Conservation (phyloP, 257 asterid genomes). For the Mitragyna speciosa region DNA sequence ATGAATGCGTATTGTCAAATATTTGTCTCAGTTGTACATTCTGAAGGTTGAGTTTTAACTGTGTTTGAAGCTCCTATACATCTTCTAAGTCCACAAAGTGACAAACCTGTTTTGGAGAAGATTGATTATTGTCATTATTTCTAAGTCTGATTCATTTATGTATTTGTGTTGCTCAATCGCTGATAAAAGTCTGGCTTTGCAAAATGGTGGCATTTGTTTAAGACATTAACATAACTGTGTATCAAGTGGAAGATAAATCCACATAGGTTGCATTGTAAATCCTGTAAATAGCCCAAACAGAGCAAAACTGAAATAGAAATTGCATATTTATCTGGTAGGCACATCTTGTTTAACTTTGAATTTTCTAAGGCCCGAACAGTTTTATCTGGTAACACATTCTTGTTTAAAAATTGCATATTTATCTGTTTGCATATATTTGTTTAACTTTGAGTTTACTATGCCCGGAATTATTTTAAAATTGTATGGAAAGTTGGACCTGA, state of each 20-base stretch:
- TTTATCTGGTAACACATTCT: too few relatives aligned
- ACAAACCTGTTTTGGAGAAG: not conserved
- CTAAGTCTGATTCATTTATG: too few relatives aligned
- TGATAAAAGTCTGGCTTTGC: not conserved
- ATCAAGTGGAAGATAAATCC: not conserved
- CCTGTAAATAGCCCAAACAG: not conserved
- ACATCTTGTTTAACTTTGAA: too few relatives aligned
- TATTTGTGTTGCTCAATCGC: too few relatives aligned
- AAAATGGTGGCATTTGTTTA: not conserved
- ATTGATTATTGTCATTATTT: not conserved
- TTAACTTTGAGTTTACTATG: not conserved
- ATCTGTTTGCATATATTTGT: not conserved
- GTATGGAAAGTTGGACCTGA: not conserved
- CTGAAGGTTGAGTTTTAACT: not conserved
- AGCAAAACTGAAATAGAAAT: not conserved
- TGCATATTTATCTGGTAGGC: not conserved
- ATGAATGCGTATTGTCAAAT: slow-evolving; percentile 5
- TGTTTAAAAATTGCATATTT: too few relatives aligned
- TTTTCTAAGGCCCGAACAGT: too few relatives aligned
- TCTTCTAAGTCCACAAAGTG: not conserved
- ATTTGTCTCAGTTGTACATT: not conserved
- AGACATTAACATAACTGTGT: not conserved
- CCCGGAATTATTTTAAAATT: not conserved
- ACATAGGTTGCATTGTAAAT: not conserved
- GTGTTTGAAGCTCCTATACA: not conserved